Evolutionary conservation across 257 asterid species (phyloP), one percentile per base, ranked within the genome.

Genomic region (Scutellaria galericulata): DNA sequence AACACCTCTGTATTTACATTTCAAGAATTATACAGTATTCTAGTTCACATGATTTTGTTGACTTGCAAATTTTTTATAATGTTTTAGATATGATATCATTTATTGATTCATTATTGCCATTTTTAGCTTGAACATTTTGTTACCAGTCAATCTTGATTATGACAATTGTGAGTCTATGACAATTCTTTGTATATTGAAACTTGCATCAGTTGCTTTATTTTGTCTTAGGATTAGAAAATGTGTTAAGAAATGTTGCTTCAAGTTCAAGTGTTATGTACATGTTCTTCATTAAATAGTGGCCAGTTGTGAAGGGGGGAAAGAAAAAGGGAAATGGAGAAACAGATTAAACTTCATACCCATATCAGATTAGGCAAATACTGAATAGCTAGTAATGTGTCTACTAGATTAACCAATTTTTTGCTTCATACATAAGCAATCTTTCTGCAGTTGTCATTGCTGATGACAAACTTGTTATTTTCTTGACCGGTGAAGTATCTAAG

Each of bases 361-460:
- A 66, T 56, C 61, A 66, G 52, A 31, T 44, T 37, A 40, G 39
- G 66, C 14, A n/a, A 31, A 27, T 27, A 27, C 35, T 27, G 35
- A 27, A 3, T 22, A 55, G 35, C 59, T 64, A 8, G 45, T 60
- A 18, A 41, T 22, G 35, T 41, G 15, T 72, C 40, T 60, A 37
- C 12, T 47, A 46, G 13, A 20, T 14, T 54, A 42, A 37, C 51
- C 69, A 71, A 15, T 8, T 31, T 27, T 56, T 60, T 53, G 62
- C 40, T 11, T 39, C 55, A 47, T 56, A 64, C 10, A 35, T 7
- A 9, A 6, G n/a, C 61, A 13, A 46, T 60, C 47, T 46, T 70
- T 44, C 42, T 53, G 63, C 11, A 64, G 76, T 35, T 64, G 62
- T 64, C 59, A 62, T 52, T 63, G 44, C 72, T 20, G 53, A 70